phyloP scores from a whole-genome alignment of 768 basidiomycete species.

The Pleurotus tuber-regium region DNA sequence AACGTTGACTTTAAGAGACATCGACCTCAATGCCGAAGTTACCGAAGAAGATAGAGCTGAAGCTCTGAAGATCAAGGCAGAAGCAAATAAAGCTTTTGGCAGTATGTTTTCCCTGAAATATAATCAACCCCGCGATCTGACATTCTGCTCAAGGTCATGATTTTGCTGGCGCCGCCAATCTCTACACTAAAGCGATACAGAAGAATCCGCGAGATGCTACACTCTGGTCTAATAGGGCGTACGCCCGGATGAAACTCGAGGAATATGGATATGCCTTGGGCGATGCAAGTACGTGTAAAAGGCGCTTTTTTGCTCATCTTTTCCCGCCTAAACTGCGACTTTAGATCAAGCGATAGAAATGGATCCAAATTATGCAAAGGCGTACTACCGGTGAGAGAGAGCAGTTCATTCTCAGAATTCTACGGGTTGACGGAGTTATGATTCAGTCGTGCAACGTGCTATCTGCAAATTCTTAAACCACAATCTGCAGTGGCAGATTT shows the following conservation, averaged over 20 bases:
- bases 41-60: slow-evolving; percentile 69
- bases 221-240: slow-evolving; percentile 93
- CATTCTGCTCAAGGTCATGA: slow-evolving; percentile 53
- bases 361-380: slow-evolving; percentile 89
- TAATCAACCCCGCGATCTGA: slow-evolving; percentile 1
- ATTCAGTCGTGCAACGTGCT: slow-evolving; percentile 79
- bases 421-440: background rate
- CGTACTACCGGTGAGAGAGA: slow-evolving; percentile 68
- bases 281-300: slow-evolving; percentile 70
- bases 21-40: slow-evolving; percentile 39
- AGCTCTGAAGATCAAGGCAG: slow-evolving; percentile 71
- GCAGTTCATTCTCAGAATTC: background rate
- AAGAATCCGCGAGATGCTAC: slow-evolving; percentile 87
- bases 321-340: slow-evolving; percentile 7
- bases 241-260: slow-evolving; percentile 89
- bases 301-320: slow-evolving; percentile 7
- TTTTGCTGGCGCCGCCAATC: slow-evolving; percentile 69
- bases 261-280: slow-evolving; percentile 89
- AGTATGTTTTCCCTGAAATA: slow-evolving; percentile 37
- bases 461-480: slow-evolving; percentile 87
- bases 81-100: slow-evolving; percentile 87
- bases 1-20: slow-evolving; percentile 37
- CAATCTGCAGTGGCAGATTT: slow-evolving; percentile 87
- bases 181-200: slow-evolving; percentile 85
- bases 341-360: slow-evolving; percentile 82